Conservation (phyloP, 768 basidiomycete genomes). For the Lactarius indigo region DNA sequence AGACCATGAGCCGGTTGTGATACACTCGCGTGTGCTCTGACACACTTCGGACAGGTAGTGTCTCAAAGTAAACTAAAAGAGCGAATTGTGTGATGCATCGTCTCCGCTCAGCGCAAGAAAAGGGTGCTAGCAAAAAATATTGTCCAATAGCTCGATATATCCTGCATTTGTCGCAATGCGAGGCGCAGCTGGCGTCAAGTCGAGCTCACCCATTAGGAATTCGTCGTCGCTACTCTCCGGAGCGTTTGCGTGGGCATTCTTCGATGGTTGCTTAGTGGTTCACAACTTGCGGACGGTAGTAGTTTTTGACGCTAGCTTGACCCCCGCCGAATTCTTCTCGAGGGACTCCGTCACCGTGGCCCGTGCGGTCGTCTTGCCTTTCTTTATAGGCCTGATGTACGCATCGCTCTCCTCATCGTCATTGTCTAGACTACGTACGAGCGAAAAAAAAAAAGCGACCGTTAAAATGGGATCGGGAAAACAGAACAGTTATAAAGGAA, state of each 20-base stretch:
- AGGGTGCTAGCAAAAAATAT: constrained; percentile 33
- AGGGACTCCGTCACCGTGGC: constrained; percentile 55
- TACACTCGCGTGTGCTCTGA: not conserved
- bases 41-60: not conserved
- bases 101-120: constrained; percentile 28
- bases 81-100: not conserved
- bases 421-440: not conserved
- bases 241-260: constrained; percentile 27
- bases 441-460: not conserved
- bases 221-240: constrained; percentile 42
- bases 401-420: constrained; percentile 7
- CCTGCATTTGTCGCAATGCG: constrained; percentile 35
- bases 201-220: constrained; percentile 38
- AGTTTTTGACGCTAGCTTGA: constrained; percentile 13
- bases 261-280: constrained; percentile 42
- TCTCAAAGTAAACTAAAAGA: not conserved
- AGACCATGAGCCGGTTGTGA: constrained; percentile 25
- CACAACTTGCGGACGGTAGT: constrained; percentile 44
- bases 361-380: constrained; percentile 36
- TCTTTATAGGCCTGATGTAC: constrained; percentile 51
- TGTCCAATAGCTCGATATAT: constrained; percentile 42
- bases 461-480: not conserved
- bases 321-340: constrained; percentile 34
- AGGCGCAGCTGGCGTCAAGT: constrained; percentile 38
- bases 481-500: not conserved